Base-by-base conservation (phyloP, 2,329 filamentous ascomycete species). In the Sporothrix schenckii region DNA sequence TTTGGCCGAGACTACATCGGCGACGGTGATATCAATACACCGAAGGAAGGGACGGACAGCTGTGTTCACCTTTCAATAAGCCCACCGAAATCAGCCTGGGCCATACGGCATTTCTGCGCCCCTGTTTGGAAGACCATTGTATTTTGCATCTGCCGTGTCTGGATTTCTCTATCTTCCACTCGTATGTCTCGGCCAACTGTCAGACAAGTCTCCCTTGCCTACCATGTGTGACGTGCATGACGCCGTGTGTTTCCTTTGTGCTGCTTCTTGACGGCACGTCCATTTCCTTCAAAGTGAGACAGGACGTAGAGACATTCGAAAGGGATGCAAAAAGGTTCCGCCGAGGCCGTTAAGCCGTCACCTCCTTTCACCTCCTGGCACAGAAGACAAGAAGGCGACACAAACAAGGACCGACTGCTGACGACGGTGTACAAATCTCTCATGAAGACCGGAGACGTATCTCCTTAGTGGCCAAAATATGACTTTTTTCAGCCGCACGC, bases 221-320 rank as follows among this genome's bases (percentile, higher is more conserved):
- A 4, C 41, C 41, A 14, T 44, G 14, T 44, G 41, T 44, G 41
- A 44, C 41, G 41, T 44, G 41, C 41, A 44, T 44, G 41, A 9
- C 11, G 3, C 14, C 41, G 4, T 44, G 2, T 9, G 41, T 44
- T 44, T 56, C 13, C 30, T 7, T 1, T 34, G 34, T 34, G 34
- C 41, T 44, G 41, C 11, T 34, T 34, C 34, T 34, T 34, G 34
- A 34, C 6, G 34, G 34, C 11, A 11, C 4, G 9, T 63, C 5
- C 6, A 30, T 44, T 14, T 5, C 60, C 21, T 49, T 27, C 56
- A n/a, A 53, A 47, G 58, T 63, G 39, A 63, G 58, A 63, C 39
- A 47, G 58, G 58, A 16, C 16, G 24, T 5, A 14, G 39, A 47
- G 58, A 49, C 60, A 63, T 63, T 11, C 41, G 24, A 63, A 30